Evolutionary conservation across 2,329 filamentous ascomycete genomes (phyloP), one percentile per base, ranked within the genome.

Genomic region (Hysterium pulicare): DNA sequence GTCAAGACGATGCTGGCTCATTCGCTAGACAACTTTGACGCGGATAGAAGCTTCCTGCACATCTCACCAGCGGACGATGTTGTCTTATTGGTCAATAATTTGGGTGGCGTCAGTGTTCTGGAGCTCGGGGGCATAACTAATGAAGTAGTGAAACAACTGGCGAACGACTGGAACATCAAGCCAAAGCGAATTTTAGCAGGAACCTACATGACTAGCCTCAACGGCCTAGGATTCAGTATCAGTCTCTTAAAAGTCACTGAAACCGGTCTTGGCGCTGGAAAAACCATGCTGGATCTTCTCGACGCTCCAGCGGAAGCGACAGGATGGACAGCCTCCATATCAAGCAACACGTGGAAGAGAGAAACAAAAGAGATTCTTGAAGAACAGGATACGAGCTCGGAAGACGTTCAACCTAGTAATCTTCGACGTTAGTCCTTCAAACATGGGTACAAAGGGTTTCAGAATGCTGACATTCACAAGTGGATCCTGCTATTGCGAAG

Each of bases 51-150:
- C 1, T 90, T 88, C 61, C 61, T 87, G 23, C 69, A 77, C 3
- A 73, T 88, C 47, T 77, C 76, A 36, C 70, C 73, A n/a, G 67
- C 67, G 5, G 82, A 84, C 43, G 70, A 83, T 41, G 77, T 84
- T 0, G 82, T 88, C 6, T 67, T 90, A 35, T 64, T 90, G 47
- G 71, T 90, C 49, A 90, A 90, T 67, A 90, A 90, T 61, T 75
- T 90, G 1, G 86, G 84, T 33, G 84, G 84, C 13, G 81, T 90
- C 24, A 86, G 82, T 56, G 77, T 79, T 20, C 73, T 90, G 23
- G 86, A 90, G 62, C 66, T 90, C 54, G 82, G 83, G 37, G 86
- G 82, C 16, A 85, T 90, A 55, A 82, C 83, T 2, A 74, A 78
- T n/a, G 83, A 86, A 61, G 77, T 85, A 5, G 71, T 81, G 5